phyloP scores from a whole-genome alignment of 768 basidiomycete species.

The Gautieria morchelliformis region DNA sequence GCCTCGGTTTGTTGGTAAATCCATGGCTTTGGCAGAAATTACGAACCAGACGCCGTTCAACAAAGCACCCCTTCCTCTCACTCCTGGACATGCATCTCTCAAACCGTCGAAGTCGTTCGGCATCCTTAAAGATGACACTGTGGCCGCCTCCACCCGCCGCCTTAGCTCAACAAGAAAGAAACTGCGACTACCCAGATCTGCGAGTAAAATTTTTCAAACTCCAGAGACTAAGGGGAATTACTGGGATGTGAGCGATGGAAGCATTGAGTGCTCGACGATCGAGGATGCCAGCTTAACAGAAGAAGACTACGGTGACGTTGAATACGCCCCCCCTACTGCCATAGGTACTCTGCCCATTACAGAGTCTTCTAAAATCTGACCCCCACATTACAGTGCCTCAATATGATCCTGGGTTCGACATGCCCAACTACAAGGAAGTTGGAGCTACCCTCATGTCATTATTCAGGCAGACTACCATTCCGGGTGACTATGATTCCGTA shows the following conservation, averaged over 20 bases:
- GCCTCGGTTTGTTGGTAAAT: background rate
- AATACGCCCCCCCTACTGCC: conserved; percentile 47
- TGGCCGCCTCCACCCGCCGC: background rate
- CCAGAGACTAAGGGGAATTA: conserved; percentile 56
- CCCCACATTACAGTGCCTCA: conserved; percentile 24
- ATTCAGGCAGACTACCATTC: background rate
- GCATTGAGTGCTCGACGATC: conserved; percentile 22
- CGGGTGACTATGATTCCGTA: background rate
- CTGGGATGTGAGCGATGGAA: conserved; percentile 67
- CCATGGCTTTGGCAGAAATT: conserved; percentile 2
- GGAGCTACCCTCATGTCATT: conserved; percentile 25
- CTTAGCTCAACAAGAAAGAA: conserved; percentile 58
- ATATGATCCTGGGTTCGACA: conserved; percentile 38
- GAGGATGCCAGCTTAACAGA: conserved; percentile 17
- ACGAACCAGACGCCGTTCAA: conserved; percentile 3
- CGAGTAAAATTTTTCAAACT: conserved; percentile 48
- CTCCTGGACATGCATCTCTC: background rate
- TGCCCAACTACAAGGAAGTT: conserved; percentile 38
- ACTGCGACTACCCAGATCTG: conserved; percentile 43
- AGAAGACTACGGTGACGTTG: conserved; percentile 37
- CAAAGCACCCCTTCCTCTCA: background rate
- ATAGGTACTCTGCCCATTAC: conserved; percentile 27
- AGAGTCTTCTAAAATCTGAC: background rate
- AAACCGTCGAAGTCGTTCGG: background rate
- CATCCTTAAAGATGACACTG: background rate